A percentile compares a stretch with the other conserved stretches of the same genome.
Conservation (phyloP, 768 basidiomycete species). For the Russula lepida region DNA sequence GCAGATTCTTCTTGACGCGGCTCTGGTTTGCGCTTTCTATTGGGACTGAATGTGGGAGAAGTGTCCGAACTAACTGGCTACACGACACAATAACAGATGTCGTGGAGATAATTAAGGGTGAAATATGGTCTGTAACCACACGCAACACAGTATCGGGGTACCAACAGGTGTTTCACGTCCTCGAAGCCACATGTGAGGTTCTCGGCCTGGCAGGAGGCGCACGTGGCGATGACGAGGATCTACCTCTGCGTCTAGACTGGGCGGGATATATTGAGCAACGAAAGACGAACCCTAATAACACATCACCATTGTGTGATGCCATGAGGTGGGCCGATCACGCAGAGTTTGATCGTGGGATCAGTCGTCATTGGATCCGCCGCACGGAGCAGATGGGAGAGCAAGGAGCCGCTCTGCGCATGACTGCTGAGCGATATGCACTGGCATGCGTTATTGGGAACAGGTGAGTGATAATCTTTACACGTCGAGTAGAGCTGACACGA, state of each 20-base stretch:
- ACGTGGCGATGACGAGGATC: neutral
- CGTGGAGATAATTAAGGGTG: constrained; percentile 43
- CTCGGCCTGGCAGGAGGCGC: constrained; percentile 37
- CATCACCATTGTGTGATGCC: constrained; percentile 30
- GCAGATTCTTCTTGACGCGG: constrained; percentile 54
- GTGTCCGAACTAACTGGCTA: constrained; percentile 29
- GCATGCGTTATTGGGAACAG: constrained; percentile 70
- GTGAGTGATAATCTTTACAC: constrained; percentile 29
- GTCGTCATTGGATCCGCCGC: constrained; percentile 52
- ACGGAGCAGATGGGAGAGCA: constrained; percentile 35
- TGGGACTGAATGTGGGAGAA: constrained; percentile 25
- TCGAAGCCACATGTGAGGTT: constrained; percentile 69
- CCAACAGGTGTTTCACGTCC: constrained; percentile 41
- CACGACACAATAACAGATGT: constrained; percentile 37
- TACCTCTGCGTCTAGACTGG: constrained; percentile 53
- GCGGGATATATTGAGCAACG: constrained; percentile 41
- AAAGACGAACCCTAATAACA: neutral
- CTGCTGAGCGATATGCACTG: constrained; percentile 57
- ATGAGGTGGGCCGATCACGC: constrained; percentile 63
- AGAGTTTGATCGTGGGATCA: constrained; percentile 62
- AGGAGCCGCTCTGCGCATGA: constrained; percentile 35
- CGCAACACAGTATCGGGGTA: neutral
- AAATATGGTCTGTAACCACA: constrained; percentile 53
- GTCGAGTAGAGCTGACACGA: neutral
- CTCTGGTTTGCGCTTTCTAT: constrained; percentile 58